Percentiles rank a stretch among this genome's conserved stretches.
Conservation (phyloP, 164 flowering plant genomes). For the Kalanchoe fedtschenkoi region DNA sequence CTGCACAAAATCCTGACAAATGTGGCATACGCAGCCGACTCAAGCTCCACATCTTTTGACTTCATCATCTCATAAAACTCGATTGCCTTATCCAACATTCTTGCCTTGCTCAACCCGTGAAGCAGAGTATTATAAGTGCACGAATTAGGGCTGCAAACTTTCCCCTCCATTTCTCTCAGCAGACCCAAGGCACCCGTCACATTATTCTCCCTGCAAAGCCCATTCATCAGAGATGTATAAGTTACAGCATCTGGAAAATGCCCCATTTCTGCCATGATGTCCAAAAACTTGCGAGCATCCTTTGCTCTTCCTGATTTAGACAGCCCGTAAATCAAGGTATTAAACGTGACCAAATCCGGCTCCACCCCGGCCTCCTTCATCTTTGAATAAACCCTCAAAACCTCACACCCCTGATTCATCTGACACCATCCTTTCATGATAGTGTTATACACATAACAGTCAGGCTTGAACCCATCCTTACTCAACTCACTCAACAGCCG, state of each 20-base stretch:
- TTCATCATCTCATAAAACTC: conserved; percentile 62
- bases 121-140: conserved; percentile 82
- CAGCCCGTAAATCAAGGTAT: conserved; percentile 79
- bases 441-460: conserved; percentile 75
- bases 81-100: conserved; percentile 49
- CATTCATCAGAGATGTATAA: conserved; percentile 86
- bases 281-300: conserved; percentile 54
- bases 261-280: conserved; percentile 60
- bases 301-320: conserved; percentile 65
- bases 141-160: conserved; percentile 63
- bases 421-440: conserved; percentile 85
- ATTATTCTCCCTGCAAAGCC: conserved; percentile 80
- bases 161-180: conserved; percentile 64
- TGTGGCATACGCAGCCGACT: conserved; percentile 60
- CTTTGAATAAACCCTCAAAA: conserved; percentile 52
- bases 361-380: conserved; percentile 75
- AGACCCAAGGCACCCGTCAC: conserved; percentile 54
- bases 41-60: conserved; percentile 49
- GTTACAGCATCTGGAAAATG: conserved; percentile 70
- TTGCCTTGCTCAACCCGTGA: conserved; percentile 68
- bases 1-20: conserved; percentile 65
- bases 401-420: conserved; percentile 50
- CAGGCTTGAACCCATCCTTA: conserved; percentile 67
- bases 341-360: conserved; percentile 74
- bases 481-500: conserved; percentile 41